These are phyloP conservation scores for Kodamaea fungicola DNA, from an alignment of 1,139 yeast genomes.

Conservation along the genomic window DNA sequence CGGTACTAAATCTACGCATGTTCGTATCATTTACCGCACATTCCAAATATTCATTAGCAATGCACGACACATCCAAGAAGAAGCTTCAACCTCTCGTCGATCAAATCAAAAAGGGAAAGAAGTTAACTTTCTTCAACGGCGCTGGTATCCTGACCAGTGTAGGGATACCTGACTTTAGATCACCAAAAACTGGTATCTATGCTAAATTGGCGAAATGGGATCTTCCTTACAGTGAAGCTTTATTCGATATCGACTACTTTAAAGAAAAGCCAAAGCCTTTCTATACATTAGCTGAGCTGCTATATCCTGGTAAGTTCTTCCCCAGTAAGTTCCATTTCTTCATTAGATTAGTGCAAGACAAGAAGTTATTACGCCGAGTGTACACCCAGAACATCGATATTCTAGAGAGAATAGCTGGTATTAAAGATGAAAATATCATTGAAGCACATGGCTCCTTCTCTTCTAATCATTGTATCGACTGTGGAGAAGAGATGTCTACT, in stretches of 20 bases:
- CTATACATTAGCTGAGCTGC: slow-evolving; percentile 76
- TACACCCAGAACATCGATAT: slow-evolving; percentile 95
- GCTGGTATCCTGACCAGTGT: slow-evolving; percentile 94
- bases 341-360: slow-evolving; percentile 62
- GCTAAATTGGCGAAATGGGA: slow-evolving; percentile 71
- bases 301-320: slow-evolving; percentile 81
- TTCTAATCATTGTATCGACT: slow-evolving; percentile 73
- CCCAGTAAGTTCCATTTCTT: slow-evolving; percentile 83
- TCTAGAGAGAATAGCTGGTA: slow-evolving; percentile 80
- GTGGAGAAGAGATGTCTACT: slow-evolving; percentile 53
- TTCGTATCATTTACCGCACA: no score
- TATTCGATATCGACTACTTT: slow-evolving; percentile 84
- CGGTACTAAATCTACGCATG: no score
- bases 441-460: slow-evolving; percentile 98
- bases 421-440: slow-evolving; percentile 57
- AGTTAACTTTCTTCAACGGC: slow-evolving; percentile 60
- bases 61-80: slow-evolving; percentile 5
- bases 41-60: neutral
- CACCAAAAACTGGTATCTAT: slow-evolving; percentile 88
- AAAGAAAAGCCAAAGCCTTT: slow-evolving; percentile 75
- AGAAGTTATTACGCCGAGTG: slow-evolving; percentile 58
- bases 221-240: slow-evolving; percentile 92
- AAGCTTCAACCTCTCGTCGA: slow-evolving; percentile 10
- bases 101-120: slow-evolving; percentile 15
- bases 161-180: slow-evolving; percentile 93